A percentile compares a stretch with the other conserved stretches of the same genome.
These are phyloP conservation scores for Colletotrichum sp. DNA, from an alignment of 2,329 filamentous ascomycete genomes.

Conservation along the genomic window DNA sequence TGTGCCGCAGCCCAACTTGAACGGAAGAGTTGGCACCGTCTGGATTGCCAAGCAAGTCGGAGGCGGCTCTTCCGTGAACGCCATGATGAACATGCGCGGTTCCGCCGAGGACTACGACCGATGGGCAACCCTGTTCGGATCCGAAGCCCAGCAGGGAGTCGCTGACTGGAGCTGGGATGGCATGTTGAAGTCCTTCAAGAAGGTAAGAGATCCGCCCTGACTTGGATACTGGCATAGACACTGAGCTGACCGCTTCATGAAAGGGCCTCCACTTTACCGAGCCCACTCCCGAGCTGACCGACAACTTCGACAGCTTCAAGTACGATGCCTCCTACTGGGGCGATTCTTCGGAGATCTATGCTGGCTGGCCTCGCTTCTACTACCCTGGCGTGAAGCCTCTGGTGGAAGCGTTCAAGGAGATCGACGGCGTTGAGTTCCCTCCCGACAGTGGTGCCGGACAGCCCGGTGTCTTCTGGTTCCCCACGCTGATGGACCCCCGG, in stretches of 20 bases:
- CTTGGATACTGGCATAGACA: neutral
- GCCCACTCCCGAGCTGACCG: slow-evolving; percentile 19
- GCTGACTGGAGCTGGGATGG: slow-evolving; percentile 38
- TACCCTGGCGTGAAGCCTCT: slow-evolving; percentile 36
- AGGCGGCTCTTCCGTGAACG: slow-evolving; percentile 20
- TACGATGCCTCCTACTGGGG: slow-evolving; percentile 42
- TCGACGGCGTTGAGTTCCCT: slow-evolving; percentile 43
- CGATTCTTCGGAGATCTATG: slow-evolving; percentile 37
- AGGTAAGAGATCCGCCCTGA: slow-evolving; percentile 29
- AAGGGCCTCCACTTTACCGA: slow-evolving; percentile 11
- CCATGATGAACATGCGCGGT: slow-evolving; percentile 21
- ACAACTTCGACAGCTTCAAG: slow-evolving; percentile 29
- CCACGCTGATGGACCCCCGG: slow-evolving; percentile 43
- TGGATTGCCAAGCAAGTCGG: slow-evolving; percentile 12
- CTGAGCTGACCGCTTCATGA: neutral
- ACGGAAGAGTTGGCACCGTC: neutral
- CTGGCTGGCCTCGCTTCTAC: slow-evolving; percentile 42
- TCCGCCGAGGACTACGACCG: slow-evolving; percentile 24
- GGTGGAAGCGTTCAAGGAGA: slow-evolving; percentile 38
- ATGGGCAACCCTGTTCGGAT: slow-evolving; percentile 41
- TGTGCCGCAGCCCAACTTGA: slow-evolving; percentile 6
- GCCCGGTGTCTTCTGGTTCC: slow-evolving; percentile 46
- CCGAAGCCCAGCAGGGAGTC: slow-evolving; percentile 28
- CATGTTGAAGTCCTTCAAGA: slow-evolving; percentile 49
- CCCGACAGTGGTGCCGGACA: slow-evolving; percentile 42